These are phyloP conservation scores for Alternaria gansuensis DNA, from an alignment of 2,329 filamentous ascomycete genomes.

Conservation along the genomic window DNA sequence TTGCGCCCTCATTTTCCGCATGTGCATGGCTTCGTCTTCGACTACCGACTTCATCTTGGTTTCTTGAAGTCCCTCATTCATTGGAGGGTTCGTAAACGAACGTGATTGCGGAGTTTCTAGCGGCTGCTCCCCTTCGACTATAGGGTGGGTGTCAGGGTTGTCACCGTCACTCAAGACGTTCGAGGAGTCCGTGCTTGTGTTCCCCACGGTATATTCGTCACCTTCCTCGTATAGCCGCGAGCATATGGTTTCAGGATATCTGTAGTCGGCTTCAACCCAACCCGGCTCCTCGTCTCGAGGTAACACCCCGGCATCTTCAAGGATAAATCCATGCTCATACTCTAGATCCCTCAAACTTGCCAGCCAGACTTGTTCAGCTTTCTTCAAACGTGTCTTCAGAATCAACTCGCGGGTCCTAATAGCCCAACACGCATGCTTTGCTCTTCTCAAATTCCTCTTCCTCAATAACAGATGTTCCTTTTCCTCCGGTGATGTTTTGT, in stretches of 20 bases:
- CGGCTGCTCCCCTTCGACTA: too few relatives aligned
- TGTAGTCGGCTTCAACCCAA: background rate
- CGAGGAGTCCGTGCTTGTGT: too few relatives aligned
- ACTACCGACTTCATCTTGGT: too few relatives aligned
- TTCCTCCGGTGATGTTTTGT: background rate
- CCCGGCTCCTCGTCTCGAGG: background rate
- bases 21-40: too few relatives aligned
- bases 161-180: too few relatives aligned
- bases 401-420: background rate
- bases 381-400: background rate
- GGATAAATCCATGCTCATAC: background rate
- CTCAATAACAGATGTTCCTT: background rate
- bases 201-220: background rate
- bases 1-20: too few relatives aligned
- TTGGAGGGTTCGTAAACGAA: too few relatives aligned
- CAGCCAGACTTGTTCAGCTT: background rate
- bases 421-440: background rate
- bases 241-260: background rate
- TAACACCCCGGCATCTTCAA: background rate
- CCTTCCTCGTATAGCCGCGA: background rate
- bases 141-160: too few relatives aligned
- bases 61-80: too few relatives aligned
- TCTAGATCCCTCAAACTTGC: background rate
- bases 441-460: too few relatives aligned
- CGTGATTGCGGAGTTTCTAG: too few relatives aligned